Base-by-base conservation (phyloP, 163 green algal genomes). In the Chlorella variabilis region DNA sequence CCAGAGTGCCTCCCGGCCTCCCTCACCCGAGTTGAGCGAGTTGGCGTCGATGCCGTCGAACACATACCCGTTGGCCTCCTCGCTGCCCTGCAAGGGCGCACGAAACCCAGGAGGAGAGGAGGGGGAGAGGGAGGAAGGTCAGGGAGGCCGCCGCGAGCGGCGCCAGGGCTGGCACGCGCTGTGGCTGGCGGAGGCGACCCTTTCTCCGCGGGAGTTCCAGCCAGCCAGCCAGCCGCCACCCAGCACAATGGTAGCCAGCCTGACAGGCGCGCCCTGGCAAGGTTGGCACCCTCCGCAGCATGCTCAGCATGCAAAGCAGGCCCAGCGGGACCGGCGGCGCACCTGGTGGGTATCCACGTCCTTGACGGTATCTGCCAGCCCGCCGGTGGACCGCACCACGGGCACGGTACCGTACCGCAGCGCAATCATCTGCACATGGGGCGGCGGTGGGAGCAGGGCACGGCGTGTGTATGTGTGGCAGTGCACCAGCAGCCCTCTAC, bases 301-400 rank as follows among this genome's bases (percentile, higher is more conserved):
- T n/a, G n/a, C n/a, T n/a, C n/a, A n/a, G n/a, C n/a, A n/a, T n/a
- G n/a, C n/a, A n/a, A n/a, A 56, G 39, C 15, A 58, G 29, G 11
- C 18, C 13, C 4, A 69, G 29, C 18, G 23, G 49, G 4, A 15
- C 21, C 3, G 31, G 29, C 42, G 33, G 69, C n/a, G 86, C 48
- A 89, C 86, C 80, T 94, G 73, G 41, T 94, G 83, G 85, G 91
- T 85, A 80, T 98, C 95, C 62, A 98, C 86, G 81, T 99, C 96
- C 45, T 94, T 92, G 17, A 99, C 96, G 0, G 96, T 99, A 88
- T 99, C 96, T 1, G 91, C 92, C 78, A 99, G 88, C 23, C 96
- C 96, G 34, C 96, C 96, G 1, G 96, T 99, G 73, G 91, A 87
- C 25, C 96, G 85, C 63, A 99, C 96, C 31, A 98, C 86, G 1